Base-by-base conservation (phyloP, 2,329 filamentous ascomycete genomes). In the Ophiostoma sp. region DNA sequence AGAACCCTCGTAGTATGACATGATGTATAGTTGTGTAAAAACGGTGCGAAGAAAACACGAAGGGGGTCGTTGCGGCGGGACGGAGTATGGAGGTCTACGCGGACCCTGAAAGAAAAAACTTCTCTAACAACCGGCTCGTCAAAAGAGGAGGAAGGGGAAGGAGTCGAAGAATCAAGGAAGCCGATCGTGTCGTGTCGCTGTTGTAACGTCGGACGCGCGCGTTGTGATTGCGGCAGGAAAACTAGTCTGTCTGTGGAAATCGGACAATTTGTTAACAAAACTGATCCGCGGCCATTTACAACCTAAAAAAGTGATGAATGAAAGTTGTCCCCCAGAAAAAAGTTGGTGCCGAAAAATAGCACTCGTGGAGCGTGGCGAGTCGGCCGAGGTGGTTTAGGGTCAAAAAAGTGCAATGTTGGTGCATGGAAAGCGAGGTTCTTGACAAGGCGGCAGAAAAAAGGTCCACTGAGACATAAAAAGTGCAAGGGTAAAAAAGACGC, bases 1-100 rank as follows among this genome's bases (percentile, higher is more conserved):
- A 12, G 77, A 76, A 69, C 74, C 77, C 42, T 79, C 78, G 77
- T 79, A 79, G 73, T 79, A 79, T 50, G 78, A 78, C 78, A 79
- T 79, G 64, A 25, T 31, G 15, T 52, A 36, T 28, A 15, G n/a
- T 50, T 28, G 15, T 31, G 8, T 52, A 17, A 28, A 69, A 68
- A 63, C 33, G 61, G 42, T 68, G 22, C 48, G 48, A 52, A 69
- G 28, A 28, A 48, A 64, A 48, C 72, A 17, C 22, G 55, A 25
- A 45, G 48, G 11, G 36, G 17, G 19, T 11, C 9, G 63, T 59
- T 17, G 28, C 39, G 12, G 61, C 15, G 19, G 25, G 39, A 28
- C 25, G 17, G 45, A 36, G 33, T 7, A 28, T 36, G 61, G 19
- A 33, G 33, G 36, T 25, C 36, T 31, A 22, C 33, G 39, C 8